Evolutionary conservation across 331 rosid genomes (phyloP).

Genomic region (Malus hybrid): DNA sequence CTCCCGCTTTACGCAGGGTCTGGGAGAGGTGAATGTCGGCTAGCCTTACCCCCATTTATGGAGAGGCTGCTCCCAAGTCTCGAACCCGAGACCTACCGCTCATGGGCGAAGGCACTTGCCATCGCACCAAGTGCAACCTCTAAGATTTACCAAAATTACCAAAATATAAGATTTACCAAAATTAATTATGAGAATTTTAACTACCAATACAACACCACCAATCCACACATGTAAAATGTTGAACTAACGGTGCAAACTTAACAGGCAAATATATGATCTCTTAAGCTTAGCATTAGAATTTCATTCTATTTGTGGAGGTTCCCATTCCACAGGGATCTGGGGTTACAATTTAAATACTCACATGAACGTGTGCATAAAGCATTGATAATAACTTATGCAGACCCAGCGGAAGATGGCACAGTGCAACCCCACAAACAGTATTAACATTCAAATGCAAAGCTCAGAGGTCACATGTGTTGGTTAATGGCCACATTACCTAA

Average conservation of each 20-base stretch:
- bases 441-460: background rate
- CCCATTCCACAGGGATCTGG: background rate
- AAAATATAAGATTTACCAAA: background rate
- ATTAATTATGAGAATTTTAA: background rate
- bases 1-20: no score
- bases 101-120: no score
- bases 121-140: no score
- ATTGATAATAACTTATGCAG: background rate
- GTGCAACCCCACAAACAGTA: background rate
- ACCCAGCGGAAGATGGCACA: background rate
- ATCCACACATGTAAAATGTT: background rate
- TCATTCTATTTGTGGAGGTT: no score
- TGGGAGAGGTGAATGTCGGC: no score
- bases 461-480: background rate
- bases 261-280: no score
- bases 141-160: no score
- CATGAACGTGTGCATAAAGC: background rate
- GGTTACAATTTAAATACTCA: background rate
- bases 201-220: background rate
- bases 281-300: no score
- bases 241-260: background rate
- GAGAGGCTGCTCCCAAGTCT: no score
- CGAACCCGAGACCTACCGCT: no score
- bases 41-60: no score
- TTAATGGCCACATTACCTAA: background rate